A percentile compares a stretch with the other conserved stretches of the same genome.
Conservation (phyloP, 176 grass and related monocot species). For the Oryza brachyantha region DNA sequence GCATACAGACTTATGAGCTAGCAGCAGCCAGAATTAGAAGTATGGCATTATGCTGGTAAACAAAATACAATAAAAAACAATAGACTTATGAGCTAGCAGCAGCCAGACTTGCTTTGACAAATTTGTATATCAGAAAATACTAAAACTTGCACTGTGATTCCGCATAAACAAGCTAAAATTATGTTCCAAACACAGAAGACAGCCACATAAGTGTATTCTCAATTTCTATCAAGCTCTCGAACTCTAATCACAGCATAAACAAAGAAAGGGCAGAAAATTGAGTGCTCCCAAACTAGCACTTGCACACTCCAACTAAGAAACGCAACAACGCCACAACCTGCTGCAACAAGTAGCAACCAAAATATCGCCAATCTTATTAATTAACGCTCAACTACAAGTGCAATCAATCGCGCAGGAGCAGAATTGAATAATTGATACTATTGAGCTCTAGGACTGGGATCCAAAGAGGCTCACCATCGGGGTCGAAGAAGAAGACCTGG, state of each 20-base stretch:
- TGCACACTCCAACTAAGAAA: too few species aligned
- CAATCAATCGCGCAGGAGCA: not conserved
- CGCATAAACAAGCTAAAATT: too few species aligned
- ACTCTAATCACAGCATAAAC: too few species aligned
- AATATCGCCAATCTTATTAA: not conserved
- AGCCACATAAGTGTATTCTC: too few species aligned
- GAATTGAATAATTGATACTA: too few species aligned
- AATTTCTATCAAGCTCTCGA: too few species aligned
- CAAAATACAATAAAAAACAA: not conserved
- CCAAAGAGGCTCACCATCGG: constrained; percentile 48
- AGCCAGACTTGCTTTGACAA: not conserved
- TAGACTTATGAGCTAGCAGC: not conserved
- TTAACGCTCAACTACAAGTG: not conserved
- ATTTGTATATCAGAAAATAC: not conserved
- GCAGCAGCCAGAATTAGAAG: not conserved
- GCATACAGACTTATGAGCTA: not conserved
- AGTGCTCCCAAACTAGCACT: too few species aligned
- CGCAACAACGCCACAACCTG: not conserved
- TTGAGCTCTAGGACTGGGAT: not conserved
- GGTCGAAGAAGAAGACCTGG: constrained; percentile 98
- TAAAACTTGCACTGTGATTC: too few species aligned
- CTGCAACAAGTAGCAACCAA: not conserved
- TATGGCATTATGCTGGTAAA: not conserved
- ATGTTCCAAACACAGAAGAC: too few species aligned
- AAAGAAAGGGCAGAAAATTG: too few species aligned